Evolutionary conservation across 2,329 filamentous ascomycete species (phyloP), one percentile per base, ranked within the genome.

Genomic region (Fusarium duplospermum): DNA sequence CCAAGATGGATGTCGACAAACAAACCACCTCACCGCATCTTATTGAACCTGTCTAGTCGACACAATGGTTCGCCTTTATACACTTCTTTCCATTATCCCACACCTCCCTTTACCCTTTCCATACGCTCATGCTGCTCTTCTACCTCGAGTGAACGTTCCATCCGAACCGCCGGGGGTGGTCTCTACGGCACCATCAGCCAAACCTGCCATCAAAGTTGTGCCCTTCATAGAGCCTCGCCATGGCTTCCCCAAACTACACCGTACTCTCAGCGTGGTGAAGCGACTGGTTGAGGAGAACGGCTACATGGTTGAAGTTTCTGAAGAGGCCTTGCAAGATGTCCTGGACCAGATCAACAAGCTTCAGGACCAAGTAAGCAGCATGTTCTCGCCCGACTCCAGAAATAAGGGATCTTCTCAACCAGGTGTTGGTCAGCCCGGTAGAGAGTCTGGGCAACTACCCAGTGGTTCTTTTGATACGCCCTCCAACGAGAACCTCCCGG

Each of bases 271-370:
- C 31, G 40, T 78, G 20, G 72, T 73, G 70, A 59, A 71, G 59
- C 67, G 73, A 31, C 35, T 82, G 31, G 77, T 82, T 24, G 76
- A 81, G 47, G 67, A 71, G 18, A 72, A 77, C 3, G 70, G 74
- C 9, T 66, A 67, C 10, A 74, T 75, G 16, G 69, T 81, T n/a
- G 71, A 78, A 18, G 74, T 82, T 35, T 67, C 78, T 6, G 66
- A 73, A 29, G 63, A 73, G 27, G 73, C 74, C 22, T 56, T 82
- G 7, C 57, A 75, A 6, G 70, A 75, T 31, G 77, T 83, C 22
- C 71, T 82, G 7, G 65, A 75, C 45, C 79, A 80, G 64, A 76
- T 82, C 56, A 72, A 77, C 38, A 63, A 42, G 2, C 72, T 82
- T 1, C 74, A 81, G 62, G 65, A 75, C 20, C 76, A 82, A 68